phyloP scores from a whole-genome alignment of 2,329 filamentous ascomycete genomes.

The Aureobasidium sp. region DNA sequence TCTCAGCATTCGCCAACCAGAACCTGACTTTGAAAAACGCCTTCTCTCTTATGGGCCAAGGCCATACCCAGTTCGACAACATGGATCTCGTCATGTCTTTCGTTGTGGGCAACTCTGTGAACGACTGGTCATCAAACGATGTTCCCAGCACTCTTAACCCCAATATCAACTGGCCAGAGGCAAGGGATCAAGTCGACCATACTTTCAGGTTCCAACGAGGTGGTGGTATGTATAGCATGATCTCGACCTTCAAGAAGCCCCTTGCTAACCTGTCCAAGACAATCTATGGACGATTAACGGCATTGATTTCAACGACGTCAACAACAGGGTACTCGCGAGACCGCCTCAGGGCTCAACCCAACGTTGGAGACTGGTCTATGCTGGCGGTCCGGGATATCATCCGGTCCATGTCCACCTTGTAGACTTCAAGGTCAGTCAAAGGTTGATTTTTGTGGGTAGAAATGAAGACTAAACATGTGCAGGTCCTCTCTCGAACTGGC shows the following conservation, averaged over 20 bases:
- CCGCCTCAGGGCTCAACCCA: constrained; percentile 28
- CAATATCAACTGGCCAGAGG: constrained; percentile 21
- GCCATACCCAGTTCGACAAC: constrained; percentile 41
- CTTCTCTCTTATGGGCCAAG: constrained; percentile 18
- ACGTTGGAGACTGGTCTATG: constrained; percentile 36
- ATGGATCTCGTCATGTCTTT: constrained; percentile 44
- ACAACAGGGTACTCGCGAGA: constrained; percentile 27
- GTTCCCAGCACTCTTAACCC: constrained; percentile 22
- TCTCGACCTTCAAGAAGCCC: neutral
- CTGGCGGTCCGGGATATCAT: constrained; percentile 44
- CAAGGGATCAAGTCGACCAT: constrained; percentile 22
- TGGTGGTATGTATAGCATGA: constrained; percentile 6
- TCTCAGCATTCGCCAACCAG: constrained; percentile 39
- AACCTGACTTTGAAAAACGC: constrained; percentile 26
- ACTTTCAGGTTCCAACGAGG: constrained; percentile 24
- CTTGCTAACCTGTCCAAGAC: constrained; percentile 4
- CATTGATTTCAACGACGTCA: constrained; percentile 25
- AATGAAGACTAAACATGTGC: constrained; percentile 24
- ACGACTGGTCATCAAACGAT: constrained; percentile 30
- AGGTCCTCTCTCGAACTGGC: constrained; percentile 41
- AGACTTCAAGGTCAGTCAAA: constrained; percentile 26
- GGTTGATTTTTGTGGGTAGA: no score
- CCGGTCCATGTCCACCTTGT: constrained; percentile 51
- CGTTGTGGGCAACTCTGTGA: constrained; percentile 21
- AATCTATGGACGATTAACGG: constrained; percentile 28